phyloP scores from a whole-genome alignment of 768 basidiomycete genomes.

The Calvatia gigantea region DNA sequence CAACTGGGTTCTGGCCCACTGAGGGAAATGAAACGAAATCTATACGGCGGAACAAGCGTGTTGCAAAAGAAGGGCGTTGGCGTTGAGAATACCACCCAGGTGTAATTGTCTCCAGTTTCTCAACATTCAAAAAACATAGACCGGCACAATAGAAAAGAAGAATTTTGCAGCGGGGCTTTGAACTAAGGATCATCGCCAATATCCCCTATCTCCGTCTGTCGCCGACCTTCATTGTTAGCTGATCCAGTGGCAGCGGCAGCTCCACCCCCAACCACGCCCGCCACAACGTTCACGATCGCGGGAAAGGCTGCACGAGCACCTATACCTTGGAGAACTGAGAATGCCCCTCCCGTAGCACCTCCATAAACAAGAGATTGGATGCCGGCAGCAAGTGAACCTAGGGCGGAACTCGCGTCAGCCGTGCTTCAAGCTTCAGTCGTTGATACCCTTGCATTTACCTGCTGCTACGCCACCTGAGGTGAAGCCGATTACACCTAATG shows the following conservation, averaged over 20 bases:
- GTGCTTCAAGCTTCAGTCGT: too few relatives aligned
- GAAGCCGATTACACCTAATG: constrained; percentile 3
- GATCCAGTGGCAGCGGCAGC: neutral
- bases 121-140: neutral
- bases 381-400: constrained; percentile 16
- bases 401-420: neutral
- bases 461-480: constrained; percentile 5
- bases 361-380: constrained; percentile 15
- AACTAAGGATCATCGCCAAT: neutral
- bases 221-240: neutral
- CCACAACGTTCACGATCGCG: neutral
- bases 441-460: too few relatives aligned
- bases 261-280: neutral
- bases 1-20: too few relatives aligned
- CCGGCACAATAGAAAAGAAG: neutral
- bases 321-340: constrained; percentile 19
- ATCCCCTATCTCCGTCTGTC: neutral
- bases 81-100: too few relatives aligned
- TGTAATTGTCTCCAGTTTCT: neutral
- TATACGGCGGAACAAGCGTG: too few relatives aligned
- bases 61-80: too few relatives aligned
- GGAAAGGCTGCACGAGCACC: constrained; percentile 18
- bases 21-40: too few relatives aligned
- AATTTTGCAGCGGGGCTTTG: neutral
- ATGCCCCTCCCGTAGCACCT: constrained; percentile 18